Base-by-base conservation (phyloP, 768 basidiomycete species). In the Russula virescens region DNA sequence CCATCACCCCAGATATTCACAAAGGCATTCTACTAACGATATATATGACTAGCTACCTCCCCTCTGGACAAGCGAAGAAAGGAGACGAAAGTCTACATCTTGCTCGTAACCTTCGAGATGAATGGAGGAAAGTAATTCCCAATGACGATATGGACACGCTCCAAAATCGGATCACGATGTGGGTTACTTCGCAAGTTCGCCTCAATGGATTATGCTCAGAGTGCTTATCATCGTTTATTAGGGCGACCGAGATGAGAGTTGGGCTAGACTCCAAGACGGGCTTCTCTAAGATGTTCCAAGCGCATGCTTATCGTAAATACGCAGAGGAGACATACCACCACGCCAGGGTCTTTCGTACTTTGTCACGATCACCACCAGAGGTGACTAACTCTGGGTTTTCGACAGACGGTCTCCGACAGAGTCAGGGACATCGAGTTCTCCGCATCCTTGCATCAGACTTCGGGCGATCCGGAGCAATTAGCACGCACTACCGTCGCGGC, bases 161-260 rank as follows among this genome's bases (percentile, higher is more conserved):
- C 25, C 59, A 55, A 19, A 61, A 61, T 43, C 60, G 60, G 16
- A 48, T 61, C 28, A 43, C 46, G 21, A 28, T 55, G 47, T 55
- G 28, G 1, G 47, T 26, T 23, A n/a, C 18, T 42, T 28, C 6
- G 6, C 28, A 13, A n/a, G 10, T 42, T 28, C 6, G 6, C 28
- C 13, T 2, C 5, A 19, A 21, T 31, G 55, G n/a, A 9, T 31
- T 31, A 23, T 31, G 21, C 5, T 2, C 21, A 31, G 3, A 5
- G 16, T 38, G 7, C 43, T 60, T 23, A 60, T 46, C 11, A 3
- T 19, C 19, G 31, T 2, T 23, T 21, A 40, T 23, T 13, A 61
- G 60, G 48, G 18, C 60, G 16, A 25, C 25, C 0, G 47, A 55
- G 21, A 48, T 50, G 47, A 46, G 16, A 35, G 38, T 42, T 34